Conservation (phyloP, 495 filamentous ascomycete species). For the Talaromyces thailandensis region DNA sequence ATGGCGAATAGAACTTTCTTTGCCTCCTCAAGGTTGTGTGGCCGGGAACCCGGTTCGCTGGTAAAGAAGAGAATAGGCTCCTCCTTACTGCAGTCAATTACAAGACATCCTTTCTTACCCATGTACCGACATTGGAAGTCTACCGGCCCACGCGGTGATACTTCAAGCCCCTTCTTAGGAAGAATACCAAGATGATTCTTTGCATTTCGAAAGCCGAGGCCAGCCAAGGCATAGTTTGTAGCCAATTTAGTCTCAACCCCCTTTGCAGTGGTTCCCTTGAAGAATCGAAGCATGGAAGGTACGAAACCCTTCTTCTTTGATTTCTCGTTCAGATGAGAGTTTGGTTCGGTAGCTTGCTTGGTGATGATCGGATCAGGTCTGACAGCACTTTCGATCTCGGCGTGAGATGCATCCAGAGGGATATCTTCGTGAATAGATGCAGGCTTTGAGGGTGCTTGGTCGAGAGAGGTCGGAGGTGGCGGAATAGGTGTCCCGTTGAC, state of each 20-base stretch:
- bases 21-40: slow-evolving; percentile 29
- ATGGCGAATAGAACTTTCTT: slow-evolving; percentile 36
- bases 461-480: slow-evolving; percentile 57
- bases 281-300: slow-evolving; percentile 51
- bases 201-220: slow-evolving; percentile 55
- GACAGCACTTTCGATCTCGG: slow-evolving; percentile 42
- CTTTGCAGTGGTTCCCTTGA: slow-evolving; percentile 61
- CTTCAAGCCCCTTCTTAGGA: slow-evolving; percentile 30
- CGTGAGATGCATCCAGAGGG: slow-evolving; percentile 31
- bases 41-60: slow-evolving; percentile 37
- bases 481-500: slow-evolving; percentile 73
- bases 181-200: slow-evolving; percentile 65
- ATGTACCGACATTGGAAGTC: slow-evolving; percentile 65
- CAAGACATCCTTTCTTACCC: slow-evolving; percentile 63
- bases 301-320: slow-evolving; percentile 32
- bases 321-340: slow-evolving; percentile 7
- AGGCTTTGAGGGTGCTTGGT: slow-evolving; percentile 25
- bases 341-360: slow-evolving; percentile 13
- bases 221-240: slow-evolving; percentile 59
- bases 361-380: slow-evolving; percentile 16
- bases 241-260: slow-evolving; percentile 60
- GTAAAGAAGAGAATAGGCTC: slow-evolving; percentile 33
- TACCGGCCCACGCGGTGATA: slow-evolving; percentile 51
- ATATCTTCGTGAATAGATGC: slow-evolving; percentile 28
- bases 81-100: slow-evolving; percentile 51